Evolutionary conservation across 2,329 filamentous ascomycete genomes (phyloP).

Genomic region (Balansia obtecta): DNA sequence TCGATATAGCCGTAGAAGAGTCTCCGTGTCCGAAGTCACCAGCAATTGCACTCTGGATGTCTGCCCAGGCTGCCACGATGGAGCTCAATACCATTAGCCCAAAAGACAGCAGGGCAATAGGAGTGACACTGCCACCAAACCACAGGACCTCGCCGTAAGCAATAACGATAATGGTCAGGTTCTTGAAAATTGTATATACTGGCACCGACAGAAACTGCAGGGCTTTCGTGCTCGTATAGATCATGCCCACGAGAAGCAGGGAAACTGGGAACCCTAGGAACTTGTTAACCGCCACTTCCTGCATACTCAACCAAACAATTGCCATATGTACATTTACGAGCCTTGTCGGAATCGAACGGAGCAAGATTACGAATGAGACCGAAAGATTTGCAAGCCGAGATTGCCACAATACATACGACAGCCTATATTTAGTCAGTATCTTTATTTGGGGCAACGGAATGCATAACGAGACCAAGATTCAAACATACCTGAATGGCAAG

Average conservation of each 20-base stretch:
- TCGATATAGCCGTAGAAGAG: slow-evolving; percentile 66
- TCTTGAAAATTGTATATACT: slow-evolving; percentile 99
- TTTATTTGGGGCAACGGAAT: too few species aligned
- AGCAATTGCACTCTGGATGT: slow-evolving; percentile 75
- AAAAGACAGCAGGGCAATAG: slow-evolving; percentile 82
- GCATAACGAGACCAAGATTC: background rate
- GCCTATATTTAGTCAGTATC: slow-evolving; percentile 40
- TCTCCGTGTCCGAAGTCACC: slow-evolving; percentile 45
- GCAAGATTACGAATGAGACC: slow-evolving; percentile 74
- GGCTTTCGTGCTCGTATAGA: slow-evolving; percentile 93
- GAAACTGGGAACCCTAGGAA: slow-evolving; percentile 84
- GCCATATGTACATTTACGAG: slow-evolving; percentile 65
- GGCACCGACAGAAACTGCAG: slow-evolving; percentile 94
- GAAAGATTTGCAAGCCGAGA: slow-evolving; percentile 67
- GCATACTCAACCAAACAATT: background rate
- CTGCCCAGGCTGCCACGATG: slow-evolving; percentile 90
- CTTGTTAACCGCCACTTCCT: background rate
- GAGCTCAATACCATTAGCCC: slow-evolving; percentile 94
- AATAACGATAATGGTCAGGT: slow-evolving; percentile 96
- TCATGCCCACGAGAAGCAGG: slow-evolving; percentile 93
- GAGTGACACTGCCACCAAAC: slow-evolving; percentile 88
- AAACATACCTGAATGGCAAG: slow-evolving; percentile 76
- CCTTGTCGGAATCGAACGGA: slow-evolving; percentile 76
- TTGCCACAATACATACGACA: slow-evolving; percentile 75
- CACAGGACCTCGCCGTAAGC: slow-evolving; percentile 96